A percentile compares a stretch with the other conserved stretches of the same genome.
phyloP scores from a whole-genome alignment of 139 green algal species.

The Zygnema circumcarinatum region DNA sequence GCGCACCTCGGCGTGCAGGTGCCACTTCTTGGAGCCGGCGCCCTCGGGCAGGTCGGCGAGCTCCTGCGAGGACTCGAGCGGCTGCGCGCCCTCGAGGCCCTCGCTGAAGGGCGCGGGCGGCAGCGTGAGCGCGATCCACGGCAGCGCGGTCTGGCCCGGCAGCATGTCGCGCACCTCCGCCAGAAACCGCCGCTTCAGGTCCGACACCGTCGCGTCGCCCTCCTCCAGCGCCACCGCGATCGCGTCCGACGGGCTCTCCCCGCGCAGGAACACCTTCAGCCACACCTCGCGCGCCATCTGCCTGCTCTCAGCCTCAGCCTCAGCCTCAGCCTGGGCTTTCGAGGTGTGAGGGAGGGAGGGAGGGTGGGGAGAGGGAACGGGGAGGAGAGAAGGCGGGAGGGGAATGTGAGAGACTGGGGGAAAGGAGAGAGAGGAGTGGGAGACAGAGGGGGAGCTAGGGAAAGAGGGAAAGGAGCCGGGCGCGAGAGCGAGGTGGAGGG shows the following conservation, averaged over 20 bases:
- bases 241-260: neutral
- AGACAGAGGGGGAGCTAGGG: no score
- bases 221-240: neutral
- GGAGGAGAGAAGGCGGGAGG: no score
- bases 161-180: neutral
- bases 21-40: neutral
- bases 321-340: no score
- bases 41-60: neutral
- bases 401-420: no score
- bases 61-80: neutral
- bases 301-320: neutral
- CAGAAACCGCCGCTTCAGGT: neutral
- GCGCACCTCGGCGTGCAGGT: neutral
- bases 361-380: neutral
- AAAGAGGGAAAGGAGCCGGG: no score
- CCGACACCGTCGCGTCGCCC: neutral
- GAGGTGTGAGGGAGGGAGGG: neutral
- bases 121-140: neutral
- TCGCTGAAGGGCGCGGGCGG: neutral
- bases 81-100: neutral
- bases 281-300: neutral
- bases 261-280: neutral
- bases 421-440: no score
- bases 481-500: no score
- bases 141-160: neutral